Percentiles rank a stretch among this genome's conserved stretches.
phyloP scores from a whole-genome alignment of 169 alveolate species.

The Babesia sp. region DNA sequence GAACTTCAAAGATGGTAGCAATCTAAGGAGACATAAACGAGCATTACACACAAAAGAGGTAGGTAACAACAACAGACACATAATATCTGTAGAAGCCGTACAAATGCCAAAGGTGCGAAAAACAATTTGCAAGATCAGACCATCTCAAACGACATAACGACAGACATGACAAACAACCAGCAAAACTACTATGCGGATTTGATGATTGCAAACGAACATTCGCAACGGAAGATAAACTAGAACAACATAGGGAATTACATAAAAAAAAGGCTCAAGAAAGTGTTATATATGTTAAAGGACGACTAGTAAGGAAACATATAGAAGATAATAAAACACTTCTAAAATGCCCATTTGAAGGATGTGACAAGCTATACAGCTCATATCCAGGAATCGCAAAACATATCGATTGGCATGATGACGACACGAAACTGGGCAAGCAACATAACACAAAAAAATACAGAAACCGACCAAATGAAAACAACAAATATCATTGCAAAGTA shows the following conservation, averaged over 20 bases:
- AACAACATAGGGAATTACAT: conserved; percentile 33
- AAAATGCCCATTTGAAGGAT: conserved; percentile 35
- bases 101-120: conserved; percentile 57
- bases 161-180: conserved; percentile 43
- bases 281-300: conserved; percentile 32
- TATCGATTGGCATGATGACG: conserved; percentile 8
- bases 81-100: conserved; percentile 31
- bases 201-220: conserved; percentile 50
- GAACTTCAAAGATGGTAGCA: conserved; percentile 33
- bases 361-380: conserved; percentile 35
- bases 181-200: conserved; percentile 52
- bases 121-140: conserved; percentile 68
- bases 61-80: not conserved
- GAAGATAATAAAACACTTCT: conserved; percentile 7
- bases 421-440: not conserved
- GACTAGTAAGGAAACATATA: conserved; percentile 15
- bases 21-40: conserved; percentile 40
- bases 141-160: conserved; percentile 69
- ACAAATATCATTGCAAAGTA: not conserved
- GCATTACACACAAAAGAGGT: conserved; percentile 31
- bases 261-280: conserved; percentile 38
- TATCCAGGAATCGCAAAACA: conserved; percentile 60
- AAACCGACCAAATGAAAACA: not conserved
- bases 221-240: not conserved
- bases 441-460: not conserved